Evolutionary conservation across 371 early-diverging fungal genomes (phyloP), one percentile per base, ranked within the genome.

Genomic region (Rhizopus stolonifer): DNA sequence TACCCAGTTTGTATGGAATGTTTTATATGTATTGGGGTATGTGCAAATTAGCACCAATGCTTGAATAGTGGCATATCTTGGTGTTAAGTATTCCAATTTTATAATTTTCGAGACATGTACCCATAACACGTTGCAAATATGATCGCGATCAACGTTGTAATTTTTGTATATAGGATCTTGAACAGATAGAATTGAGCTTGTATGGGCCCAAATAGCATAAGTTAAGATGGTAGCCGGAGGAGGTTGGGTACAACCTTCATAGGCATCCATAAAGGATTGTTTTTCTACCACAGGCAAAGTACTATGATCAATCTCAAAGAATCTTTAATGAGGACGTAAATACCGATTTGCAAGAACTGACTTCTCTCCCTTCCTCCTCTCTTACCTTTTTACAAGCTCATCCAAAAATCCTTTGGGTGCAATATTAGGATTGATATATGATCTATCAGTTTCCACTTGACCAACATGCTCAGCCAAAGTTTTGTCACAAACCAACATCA

Each of bases 1-100:
- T 23, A 77, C 49, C 77, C 77, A 77, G 24, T 69, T 70, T 32
- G 59, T 70, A 23, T 77, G 60, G 6, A 63, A 56, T 6, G 58
- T 56, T 17, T 58, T 52, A 4, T 62, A 54, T 21, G 54, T 64
- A 15, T 60, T 56, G 8, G 77, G 77, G 47, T 64, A 60, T 13
- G 52, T 60, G 23, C 65, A 68, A 6, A 77, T 54, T 19, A 77
- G 46, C 17, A 73, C 54, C n/a, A 77, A 54, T 4, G 73, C 70
- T 51, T 73, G 73, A 14, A 77, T 70, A 0, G 60, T 77, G 0
- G 64, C 52, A 3, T 67, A 49, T 22, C 67, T 51, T 13, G 73
- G 70, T 1, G 51, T 60, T 15, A 77, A 46, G 24, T 77, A 76
- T 46, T 72, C 70, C 13, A 45, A 54, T 14, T 60, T 61, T 10